Evolutionary conservation across 768 basidiomycete genomes (phyloP), one percentile per base, ranked within the genome.

Genomic region (Leccinum olivaceopallidum): DNA sequence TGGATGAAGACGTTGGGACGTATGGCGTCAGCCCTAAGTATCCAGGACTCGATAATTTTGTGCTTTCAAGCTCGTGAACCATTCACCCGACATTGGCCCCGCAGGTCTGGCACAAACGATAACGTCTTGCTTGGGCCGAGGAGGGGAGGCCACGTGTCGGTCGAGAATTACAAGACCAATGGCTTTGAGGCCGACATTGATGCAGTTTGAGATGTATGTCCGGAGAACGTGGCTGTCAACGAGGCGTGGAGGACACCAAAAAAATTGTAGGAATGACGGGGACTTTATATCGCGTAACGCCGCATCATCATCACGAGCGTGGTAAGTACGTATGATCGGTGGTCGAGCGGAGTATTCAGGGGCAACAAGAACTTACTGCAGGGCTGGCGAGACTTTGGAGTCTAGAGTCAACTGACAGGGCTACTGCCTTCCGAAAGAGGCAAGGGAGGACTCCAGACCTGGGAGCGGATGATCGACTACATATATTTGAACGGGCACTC

Each of bases 381-480:
- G 44, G 55, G 39, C 34, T 7, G 52, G 34, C 42, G n/a, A 22
- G 50, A n/a, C n/a, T 44, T 44, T 44, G 44, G 44, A 47, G 56
- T 70, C 68, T 72, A 63, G 71, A 70, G 55, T 60, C 44, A 55
- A 49, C 1, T 39, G 28, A 20, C 53, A 60, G 67, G 69, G 57
- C 60, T 61, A n/a, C 37, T 61, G 14, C 44, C 12, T 7, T 60
- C 72, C 59, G 12, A 74, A 74, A 59, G 39, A 65, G 71, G 71
- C 37, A 71, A 60, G 18, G 58, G 63, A 63, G 52, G 37, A 53
- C 59, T 63, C 71, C 56, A 50, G 62, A 30, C 56, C 42, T 50
- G 24, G 24, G 22, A 20, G 28, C 63, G 60, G 6, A 63, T 71
- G 69, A 71, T 64, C 64, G 61, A 71, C 61, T 73, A 36, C 34